These are phyloP conservation scores for Diaporthe aspalathi DNA, from an alignment of 2,329 filamentous ascomycete genomes.

Conservation along the genomic window DNA sequence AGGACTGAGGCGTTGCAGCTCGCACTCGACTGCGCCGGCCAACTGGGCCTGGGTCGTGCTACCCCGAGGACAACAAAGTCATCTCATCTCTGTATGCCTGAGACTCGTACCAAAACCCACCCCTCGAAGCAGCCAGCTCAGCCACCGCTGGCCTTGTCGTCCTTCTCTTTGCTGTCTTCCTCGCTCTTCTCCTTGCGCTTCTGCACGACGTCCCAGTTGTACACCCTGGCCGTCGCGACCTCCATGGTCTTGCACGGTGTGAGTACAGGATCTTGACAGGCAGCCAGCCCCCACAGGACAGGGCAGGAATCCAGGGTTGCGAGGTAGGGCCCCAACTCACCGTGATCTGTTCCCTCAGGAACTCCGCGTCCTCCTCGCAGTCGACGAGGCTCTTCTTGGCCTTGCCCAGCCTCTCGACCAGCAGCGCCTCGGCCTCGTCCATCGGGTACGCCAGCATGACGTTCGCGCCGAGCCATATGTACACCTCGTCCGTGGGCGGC, in stretches of 20 bases:
- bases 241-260: conserved; percentile 79
- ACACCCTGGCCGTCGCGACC: conserved; percentile 95
- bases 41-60: not conserved
- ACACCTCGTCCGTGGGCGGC: conserved; percentile 87
- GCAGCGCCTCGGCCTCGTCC: conserved; percentile 82
- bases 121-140: conserved; percentile 37
- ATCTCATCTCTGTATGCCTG: not conserved
- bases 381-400: conserved; percentile 85
- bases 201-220: conserved; percentile 98
- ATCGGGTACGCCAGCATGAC: conserved; percentile 98
- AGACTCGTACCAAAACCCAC: not conserved
- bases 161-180: conserved; percentile 60
- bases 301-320: no score
- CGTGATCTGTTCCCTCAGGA: conserved; percentile 95
- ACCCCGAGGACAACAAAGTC: conserved; percentile 15
- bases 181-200: conserved; percentile 89
- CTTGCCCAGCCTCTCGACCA: conserved; percentile 80
- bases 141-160: conserved; percentile 45
- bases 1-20: not conserved
- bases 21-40: not conserved
- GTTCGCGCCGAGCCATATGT: conserved; percentile 97
- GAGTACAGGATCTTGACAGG: no score
- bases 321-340: conserved; percentile 72
- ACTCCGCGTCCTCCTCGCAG: conserved; percentile 96
- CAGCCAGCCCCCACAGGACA: no score